phyloP scores from a whole-genome alignment of 164 flowering plant genomes.

The Liquidambar formosana region DNA sequence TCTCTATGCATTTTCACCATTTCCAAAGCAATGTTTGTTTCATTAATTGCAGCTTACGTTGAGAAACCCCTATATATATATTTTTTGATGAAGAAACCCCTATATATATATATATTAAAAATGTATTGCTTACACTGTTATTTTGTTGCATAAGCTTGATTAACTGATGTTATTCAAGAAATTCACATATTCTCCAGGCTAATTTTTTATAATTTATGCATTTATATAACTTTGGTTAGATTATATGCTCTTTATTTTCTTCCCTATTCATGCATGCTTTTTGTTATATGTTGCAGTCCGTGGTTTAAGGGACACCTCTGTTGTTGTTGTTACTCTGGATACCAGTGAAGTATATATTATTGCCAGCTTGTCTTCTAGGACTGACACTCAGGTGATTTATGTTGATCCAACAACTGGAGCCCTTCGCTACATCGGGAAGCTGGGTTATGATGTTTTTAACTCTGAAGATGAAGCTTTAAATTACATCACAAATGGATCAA shows the following conservation, averaged over 20 bases:
- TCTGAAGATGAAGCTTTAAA: slow-evolving; percentile 76
- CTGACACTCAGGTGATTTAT: slow-evolving; percentile 83
- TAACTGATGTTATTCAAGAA: too few species aligned
- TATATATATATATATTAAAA: too few species aligned
- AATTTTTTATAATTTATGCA: too few species aligned
- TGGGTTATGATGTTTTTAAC: slow-evolving; percentile 69
- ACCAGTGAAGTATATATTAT: slow-evolving; percentile 78
- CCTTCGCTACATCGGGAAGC: slow-evolving; percentile 57
- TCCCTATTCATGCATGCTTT: not conserved
- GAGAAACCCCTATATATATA: too few species aligned
- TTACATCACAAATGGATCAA: slow-evolving; percentile 75
- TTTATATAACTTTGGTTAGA: not conserved
- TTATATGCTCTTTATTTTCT: not conserved
- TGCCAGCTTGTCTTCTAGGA: slow-evolving; percentile 64
- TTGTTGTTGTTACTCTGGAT: slow-evolving; percentile 70
- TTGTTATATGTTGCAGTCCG: slow-evolving; percentile 36
- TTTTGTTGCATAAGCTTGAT: too few species aligned
- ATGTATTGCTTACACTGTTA: too few species aligned
- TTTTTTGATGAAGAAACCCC: too few species aligned
- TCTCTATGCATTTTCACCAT: too few species aligned
- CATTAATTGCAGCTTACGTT: too few species aligned
- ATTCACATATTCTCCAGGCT: too few species aligned
- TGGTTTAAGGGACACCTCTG: slow-evolving; percentile 65
- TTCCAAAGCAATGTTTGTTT: too few species aligned
- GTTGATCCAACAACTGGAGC: slow-evolving; percentile 94